Percentiles rank a stretch among this genome's conserved stretches.
Evolutionary conservation across 2,329 filamentous ascomycete species (phyloP).

Genomic region (Raffaelea arxii): DNA sequence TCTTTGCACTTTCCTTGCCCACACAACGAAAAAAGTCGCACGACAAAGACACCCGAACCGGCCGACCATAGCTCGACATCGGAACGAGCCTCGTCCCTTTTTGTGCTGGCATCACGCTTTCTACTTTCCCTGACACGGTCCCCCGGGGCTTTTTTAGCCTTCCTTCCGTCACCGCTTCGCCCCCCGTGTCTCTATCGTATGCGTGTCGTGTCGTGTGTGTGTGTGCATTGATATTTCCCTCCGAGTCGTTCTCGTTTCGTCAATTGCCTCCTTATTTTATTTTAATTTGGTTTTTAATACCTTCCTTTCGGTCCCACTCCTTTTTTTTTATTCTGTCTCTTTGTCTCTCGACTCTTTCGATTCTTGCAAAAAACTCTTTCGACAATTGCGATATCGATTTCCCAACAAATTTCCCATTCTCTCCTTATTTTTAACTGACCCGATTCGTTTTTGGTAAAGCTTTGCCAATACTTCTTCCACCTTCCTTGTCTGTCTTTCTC

Average conservation of each 20-base stretch:
- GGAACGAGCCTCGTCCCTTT: conserved; percentile 7
- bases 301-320: not conserved
- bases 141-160: too few relatives aligned
- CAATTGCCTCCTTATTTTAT: too few relatives aligned
- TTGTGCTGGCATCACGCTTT: not conserved
- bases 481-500: not conserved
- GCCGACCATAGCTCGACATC: conserved; percentile 11
- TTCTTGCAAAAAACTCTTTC: too few relatives aligned
- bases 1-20: not conserved
- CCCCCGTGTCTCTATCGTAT: too few relatives aligned
- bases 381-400: not conserved
- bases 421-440: not conserved
- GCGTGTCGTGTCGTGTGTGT: too few relatives aligned
- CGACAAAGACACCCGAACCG: conserved; percentile 8
- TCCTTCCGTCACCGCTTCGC: too few relatives aligned
- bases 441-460: too few relatives aligned
- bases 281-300: too few relatives aligned
- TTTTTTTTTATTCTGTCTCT: not conserved
- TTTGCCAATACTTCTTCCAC: too few relatives aligned
- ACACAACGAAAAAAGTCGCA: conserved; percentile 7
- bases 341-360: not conserved
- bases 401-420: not conserved
- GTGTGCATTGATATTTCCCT: too few relatives aligned
- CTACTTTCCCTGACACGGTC: not conserved
- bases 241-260: too few relatives aligned